A percentile compares a stretch with the other conserved stretches of the same genome.
phyloP scores from a whole-genome alignment of 306 rosid genomes.

The Aeschynomene evenia region DNA sequence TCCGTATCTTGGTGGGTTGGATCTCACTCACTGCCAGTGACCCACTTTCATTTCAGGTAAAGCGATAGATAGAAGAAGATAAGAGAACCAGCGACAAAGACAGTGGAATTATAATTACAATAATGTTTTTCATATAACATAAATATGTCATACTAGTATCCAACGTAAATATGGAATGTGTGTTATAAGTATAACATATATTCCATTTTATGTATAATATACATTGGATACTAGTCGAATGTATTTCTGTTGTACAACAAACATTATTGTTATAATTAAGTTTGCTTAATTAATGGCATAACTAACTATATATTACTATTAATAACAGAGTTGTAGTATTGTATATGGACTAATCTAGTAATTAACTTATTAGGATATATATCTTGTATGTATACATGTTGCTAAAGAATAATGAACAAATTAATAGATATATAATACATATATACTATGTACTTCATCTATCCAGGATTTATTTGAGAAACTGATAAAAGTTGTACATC shows the following conservation, averaged over 20 bases:
- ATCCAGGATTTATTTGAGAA: not conserved
- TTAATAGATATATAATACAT: constrained; percentile 6
- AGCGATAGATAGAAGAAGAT: not conserved
- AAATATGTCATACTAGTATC: no score
- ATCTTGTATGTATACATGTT: not conserved
- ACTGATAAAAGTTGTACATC: not conserved
- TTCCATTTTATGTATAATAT: no score
- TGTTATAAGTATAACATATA: no score
- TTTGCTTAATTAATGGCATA: no score
- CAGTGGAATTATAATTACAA: not conserved
- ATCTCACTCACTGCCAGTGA: constrained; percentile 39
- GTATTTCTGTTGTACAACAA: no score
- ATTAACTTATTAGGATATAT: not conserved
- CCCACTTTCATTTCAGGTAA: constrained; percentile 13
- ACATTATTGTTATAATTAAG: no score
- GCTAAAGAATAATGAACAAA: not conserved
- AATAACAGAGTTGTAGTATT: no score
- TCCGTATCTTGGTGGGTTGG: constrained; percentile 59
- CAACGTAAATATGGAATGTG: no score
- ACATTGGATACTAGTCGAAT: no score
- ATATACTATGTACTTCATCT: constrained; percentile 7
- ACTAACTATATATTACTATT: no score
- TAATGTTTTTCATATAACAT: no score
- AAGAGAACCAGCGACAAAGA: not conserved
- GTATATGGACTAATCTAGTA: no score